These are phyloP conservation scores for Chlorella sp. DNA, from an alignment of 139 green algal species.

Conservation along the genomic window DNA sequence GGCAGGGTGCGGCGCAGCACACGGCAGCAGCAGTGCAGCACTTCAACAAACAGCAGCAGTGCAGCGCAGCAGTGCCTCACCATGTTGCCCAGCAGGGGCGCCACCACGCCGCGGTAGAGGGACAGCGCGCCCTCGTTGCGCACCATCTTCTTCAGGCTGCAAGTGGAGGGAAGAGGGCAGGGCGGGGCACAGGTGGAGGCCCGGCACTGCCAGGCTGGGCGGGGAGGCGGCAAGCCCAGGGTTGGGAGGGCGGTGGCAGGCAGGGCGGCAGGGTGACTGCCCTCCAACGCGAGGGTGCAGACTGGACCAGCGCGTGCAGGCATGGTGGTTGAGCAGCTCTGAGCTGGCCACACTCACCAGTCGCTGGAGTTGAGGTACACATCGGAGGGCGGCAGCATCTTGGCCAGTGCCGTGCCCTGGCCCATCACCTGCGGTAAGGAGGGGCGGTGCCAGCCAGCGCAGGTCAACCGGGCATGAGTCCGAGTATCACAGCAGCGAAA, in stretches of 20 bases:
- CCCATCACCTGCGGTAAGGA: background rate
- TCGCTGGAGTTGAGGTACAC: conserved; percentile 25
- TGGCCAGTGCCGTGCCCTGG: background rate
- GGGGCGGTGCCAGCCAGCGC: too few relatives aligned
- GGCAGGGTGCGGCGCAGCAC: too few relatives aligned
- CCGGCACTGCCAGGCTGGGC: too few relatives aligned
- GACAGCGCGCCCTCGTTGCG: conserved; percentile 10
- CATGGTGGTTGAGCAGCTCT: too few relatives aligned
- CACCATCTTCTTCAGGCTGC: conserved; percentile 21
- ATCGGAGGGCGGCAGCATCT: conserved; percentile 7
- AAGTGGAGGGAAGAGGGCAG: background rate
- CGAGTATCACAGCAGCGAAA: background rate
- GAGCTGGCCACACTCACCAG: too few relatives aligned
- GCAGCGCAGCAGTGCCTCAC: too few relatives aligned
- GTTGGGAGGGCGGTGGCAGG: background rate
- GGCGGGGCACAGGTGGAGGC: background rate
- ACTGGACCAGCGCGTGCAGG: too few relatives aligned
- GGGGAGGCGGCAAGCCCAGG: too few relatives aligned
- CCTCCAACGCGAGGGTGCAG: background rate
- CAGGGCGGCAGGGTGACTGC: background rate
- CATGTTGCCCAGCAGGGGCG: conserved; percentile 23
- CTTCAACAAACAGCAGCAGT: too few relatives aligned
- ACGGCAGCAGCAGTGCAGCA: too few relatives aligned
- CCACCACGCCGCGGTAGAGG: conserved; percentile 13
- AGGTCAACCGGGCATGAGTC: too few relatives aligned